A percentile compares a stretch with the other conserved stretches of the same genome.
These are phyloP conservation scores for Suillus luteus DNA, from an alignment of 768 basidiomycete species.

Conservation along the genomic window DNA sequence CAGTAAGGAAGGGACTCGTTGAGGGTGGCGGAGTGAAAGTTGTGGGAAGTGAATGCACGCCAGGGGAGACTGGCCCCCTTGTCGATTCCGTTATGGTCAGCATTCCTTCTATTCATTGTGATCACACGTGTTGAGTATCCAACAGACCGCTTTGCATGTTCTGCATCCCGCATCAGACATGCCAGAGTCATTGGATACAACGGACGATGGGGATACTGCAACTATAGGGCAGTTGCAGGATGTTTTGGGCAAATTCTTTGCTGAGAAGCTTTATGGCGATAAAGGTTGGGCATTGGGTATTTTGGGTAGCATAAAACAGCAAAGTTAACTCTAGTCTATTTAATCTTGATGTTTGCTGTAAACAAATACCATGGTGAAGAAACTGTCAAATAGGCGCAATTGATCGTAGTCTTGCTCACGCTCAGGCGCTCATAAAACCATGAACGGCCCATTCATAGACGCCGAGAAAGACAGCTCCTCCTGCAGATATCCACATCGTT, in stretches of 20 bases:
- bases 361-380: constrained; percentile 13
- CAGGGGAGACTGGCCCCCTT: constrained; percentile 37
- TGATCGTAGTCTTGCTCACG: background rate
- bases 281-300: constrained; percentile 66
- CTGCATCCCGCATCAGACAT: constrained; percentile 60
- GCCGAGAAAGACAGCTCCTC: constrained; percentile 97
- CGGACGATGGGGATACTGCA: constrained; percentile 48
- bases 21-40: constrained; percentile 79
- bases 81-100: constrained; percentile 65
- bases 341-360: background rate
- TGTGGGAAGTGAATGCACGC: constrained; percentile 64
- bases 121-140: constrained; percentile 1
- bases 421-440: constrained; percentile 39
- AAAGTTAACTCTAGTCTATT: constrained; percentile 14
- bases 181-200: constrained; percentile 56
- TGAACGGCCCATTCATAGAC: constrained; percentile 84
- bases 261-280: constrained; percentile 56
- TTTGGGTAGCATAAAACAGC: constrained; percentile 34
- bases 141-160: constrained; percentile 62
- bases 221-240: constrained; percentile 51
- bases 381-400: constrained; percentile 14
- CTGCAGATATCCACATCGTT: constrained; percentile 95
- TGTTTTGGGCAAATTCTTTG: constrained; percentile 63
- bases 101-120: constrained; percentile 9
- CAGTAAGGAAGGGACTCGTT: constrained; percentile 78